phyloP scores from a whole-genome alignment of 164 flowering plant genomes.

The Chimonanthus praecox region DNA sequence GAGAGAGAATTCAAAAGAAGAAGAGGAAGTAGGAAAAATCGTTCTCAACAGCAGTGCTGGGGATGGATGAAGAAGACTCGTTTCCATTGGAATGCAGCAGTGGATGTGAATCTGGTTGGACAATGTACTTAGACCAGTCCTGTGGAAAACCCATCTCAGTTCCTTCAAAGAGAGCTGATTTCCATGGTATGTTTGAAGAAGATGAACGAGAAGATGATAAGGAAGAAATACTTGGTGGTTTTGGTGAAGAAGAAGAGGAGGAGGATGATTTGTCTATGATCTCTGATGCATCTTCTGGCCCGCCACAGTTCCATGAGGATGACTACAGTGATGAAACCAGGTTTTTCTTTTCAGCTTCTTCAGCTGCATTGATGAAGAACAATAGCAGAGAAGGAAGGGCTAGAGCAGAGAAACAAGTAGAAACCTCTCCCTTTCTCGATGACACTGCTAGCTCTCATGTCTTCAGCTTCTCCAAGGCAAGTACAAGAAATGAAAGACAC shows the following conservation, averaged over 20 bases:
- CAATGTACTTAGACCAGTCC: conserved; percentile 62
- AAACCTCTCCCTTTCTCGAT: conserved; percentile 42
- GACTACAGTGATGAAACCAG: conserved; percentile 28
- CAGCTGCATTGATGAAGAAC: conserved; percentile 20
- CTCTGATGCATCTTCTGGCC: conserved; percentile 97
- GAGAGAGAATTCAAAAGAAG: neutral
- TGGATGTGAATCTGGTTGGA: conserved; percentile 91
- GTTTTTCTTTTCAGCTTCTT: conserved; percentile 19
- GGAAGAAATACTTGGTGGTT: neutral
- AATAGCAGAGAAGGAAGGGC: conserved; percentile 31
- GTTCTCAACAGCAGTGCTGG: conserved; percentile 2
- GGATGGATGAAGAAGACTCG: conserved; percentile 31
- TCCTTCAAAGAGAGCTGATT: conserved; percentile 8
- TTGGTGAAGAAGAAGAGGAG: conserved; percentile 19
- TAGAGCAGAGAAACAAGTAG: conserved; percentile 14
- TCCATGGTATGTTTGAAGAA: neutral
- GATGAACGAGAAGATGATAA: neutral
- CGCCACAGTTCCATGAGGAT: conserved; percentile 51
- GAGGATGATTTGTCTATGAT: conserved; percentile 82
- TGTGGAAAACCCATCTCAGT: conserved; percentile 11
- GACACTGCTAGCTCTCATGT: conserved; percentile 86
- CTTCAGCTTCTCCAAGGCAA: conserved; percentile 45
- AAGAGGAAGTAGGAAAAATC: neutral
- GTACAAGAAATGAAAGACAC: neutral
- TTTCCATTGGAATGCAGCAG: conserved; percentile 46